Conservation (phyloP, 768 basidiomycete species). For the Pisolithus sp. region DNA sequence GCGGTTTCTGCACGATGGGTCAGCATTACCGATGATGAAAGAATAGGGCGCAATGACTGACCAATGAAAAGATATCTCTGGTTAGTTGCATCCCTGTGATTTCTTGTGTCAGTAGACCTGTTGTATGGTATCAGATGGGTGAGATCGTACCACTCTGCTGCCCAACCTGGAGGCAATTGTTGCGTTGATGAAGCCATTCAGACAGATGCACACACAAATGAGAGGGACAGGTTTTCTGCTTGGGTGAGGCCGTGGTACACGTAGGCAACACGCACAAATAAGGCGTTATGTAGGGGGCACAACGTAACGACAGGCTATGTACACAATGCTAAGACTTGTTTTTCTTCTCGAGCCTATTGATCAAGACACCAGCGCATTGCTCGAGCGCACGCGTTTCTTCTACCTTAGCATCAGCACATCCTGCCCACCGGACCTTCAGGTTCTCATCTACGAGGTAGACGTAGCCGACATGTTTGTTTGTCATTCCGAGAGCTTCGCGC, state of each 20-base stretch:
- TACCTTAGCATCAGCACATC: conserved; percentile 72
- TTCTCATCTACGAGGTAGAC: conserved; percentile 87
- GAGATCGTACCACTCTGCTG: conserved; percentile 74
- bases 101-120: conserved; percentile 10
- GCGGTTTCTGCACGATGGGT: conserved; percentile 57
- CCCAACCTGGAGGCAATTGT: conserved; percentile 88
- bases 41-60: conserved; percentile 35
- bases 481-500: conserved; percentile 79
- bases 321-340: background rate
- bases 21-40: conserved; percentile 3
- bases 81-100: conserved; percentile 65
- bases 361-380: conserved; percentile 61
- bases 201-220: background rate
- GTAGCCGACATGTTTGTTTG: conserved; percentile 87
- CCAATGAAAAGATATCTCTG: conserved; percentile 88
- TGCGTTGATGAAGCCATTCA: conserved; percentile 45
- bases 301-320: too few species aligned
- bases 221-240: background rate
- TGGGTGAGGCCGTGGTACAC: conserved; percentile 4
- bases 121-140: background rate
- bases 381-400: conserved; percentile 68
- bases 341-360: conserved; percentile 47
- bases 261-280: conserved; percentile 19
- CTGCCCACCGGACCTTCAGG: conserved; percentile 86
- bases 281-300: background rate